These are phyloP conservation scores for Phyllosticta citribraziliensis DNA, from an alignment of 2,329 filamentous ascomycete species.

Conservation along the genomic window DNA sequence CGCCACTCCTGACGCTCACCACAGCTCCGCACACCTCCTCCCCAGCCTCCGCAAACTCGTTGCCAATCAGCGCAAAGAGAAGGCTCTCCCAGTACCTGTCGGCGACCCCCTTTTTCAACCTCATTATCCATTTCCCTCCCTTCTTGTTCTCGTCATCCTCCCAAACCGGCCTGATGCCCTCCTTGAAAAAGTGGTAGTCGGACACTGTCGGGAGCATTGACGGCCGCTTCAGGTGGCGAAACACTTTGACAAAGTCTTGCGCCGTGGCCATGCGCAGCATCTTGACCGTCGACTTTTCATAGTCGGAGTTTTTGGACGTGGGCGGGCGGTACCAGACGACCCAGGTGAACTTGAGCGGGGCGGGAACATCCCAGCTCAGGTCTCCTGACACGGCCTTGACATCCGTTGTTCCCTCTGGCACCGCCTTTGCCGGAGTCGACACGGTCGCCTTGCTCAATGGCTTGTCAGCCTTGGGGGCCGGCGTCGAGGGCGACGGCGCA, in stretches of 20 bases:
- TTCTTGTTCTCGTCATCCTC: conserved; percentile 95
- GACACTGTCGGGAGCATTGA: conserved; percentile 83
- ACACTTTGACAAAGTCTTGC: conserved; percentile 87
- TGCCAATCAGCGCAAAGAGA: conserved; percentile 79
- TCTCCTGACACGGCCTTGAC: conserved; percentile 28
- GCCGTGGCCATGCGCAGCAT: conserved; percentile 72
- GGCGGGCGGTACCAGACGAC: conserved; percentile 96
- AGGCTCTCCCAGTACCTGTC: conserved; percentile 97
- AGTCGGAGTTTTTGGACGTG: conserved; percentile 94
- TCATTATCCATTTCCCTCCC: conserved; percentile 94
- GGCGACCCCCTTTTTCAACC: conserved; percentile 92
- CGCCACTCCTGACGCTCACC: conserved; percentile 84
- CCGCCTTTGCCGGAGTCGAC: neutral
- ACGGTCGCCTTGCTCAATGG: conserved; percentile 7
- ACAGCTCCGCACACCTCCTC: conserved; percentile 95
- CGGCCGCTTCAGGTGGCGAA: conserved; percentile 79
- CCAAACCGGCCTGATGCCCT: conserved; percentile 94
- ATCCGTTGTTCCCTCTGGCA: conserved; percentile 13
- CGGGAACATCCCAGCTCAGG: conserved; percentile 32
- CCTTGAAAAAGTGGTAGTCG: conserved; percentile 97
- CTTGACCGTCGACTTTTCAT: conserved; percentile 89
- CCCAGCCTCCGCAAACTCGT: conserved; percentile 84
- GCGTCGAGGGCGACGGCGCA: conserved; percentile 42
- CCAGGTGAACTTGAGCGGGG: conserved; percentile 74
- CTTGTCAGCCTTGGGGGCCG: conserved; percentile 53